Evolutionary conservation across 768 basidiomycete species (phyloP).

Genomic region (Leccinum longicurvipes): DNA sequence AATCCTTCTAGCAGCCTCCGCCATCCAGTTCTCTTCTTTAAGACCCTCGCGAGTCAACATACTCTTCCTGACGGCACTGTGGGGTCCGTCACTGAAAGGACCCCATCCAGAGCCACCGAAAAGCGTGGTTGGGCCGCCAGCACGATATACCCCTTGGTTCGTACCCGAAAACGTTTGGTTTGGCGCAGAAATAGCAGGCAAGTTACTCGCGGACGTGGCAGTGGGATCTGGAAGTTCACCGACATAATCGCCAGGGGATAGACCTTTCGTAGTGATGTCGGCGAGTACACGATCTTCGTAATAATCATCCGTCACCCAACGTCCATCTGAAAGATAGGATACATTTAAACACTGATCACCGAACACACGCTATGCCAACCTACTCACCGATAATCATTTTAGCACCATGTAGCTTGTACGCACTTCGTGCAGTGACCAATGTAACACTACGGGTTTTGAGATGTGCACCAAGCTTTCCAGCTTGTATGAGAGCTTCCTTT

Average conservation of each 20-base stretch:
- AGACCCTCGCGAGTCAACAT: constrained; percentile 76
- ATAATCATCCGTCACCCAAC: constrained; percentile 94
- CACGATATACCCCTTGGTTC: constrained; percentile 73
- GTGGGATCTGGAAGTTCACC: constrained; percentile 80
- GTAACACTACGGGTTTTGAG: constrained; percentile 91
- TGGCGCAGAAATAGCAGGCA: constrained; percentile 34
- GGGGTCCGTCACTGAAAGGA: constrained; percentile 84
- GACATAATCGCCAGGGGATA: constrained; percentile 79
- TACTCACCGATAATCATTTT: constrained; percentile 81
- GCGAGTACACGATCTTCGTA: constrained; percentile 81
- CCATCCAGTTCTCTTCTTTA: constrained; percentile 92
- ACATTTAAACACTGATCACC: background rate
- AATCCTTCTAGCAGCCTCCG: constrained; percentile 65
- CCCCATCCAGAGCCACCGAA: constrained; percentile 84
- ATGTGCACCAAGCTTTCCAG: constrained; percentile 85
- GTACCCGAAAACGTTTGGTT: constrained; percentile 40
- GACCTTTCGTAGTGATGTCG: constrained; percentile 76
- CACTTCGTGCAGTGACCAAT: constrained; percentile 87
- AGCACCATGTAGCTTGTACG: constrained; percentile 91
- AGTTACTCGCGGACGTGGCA: constrained; percentile 43
- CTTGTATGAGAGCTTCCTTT: constrained; percentile 88
- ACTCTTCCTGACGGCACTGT: constrained; percentile 81
- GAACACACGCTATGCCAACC: background rate
- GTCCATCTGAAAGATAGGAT: constrained; percentile 57
- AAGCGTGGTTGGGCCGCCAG: constrained; percentile 89